Evolutionary conservation across 1,139 yeast genomes (phyloP).

Genomic region (Sugiyamaella japonica): DNA sequence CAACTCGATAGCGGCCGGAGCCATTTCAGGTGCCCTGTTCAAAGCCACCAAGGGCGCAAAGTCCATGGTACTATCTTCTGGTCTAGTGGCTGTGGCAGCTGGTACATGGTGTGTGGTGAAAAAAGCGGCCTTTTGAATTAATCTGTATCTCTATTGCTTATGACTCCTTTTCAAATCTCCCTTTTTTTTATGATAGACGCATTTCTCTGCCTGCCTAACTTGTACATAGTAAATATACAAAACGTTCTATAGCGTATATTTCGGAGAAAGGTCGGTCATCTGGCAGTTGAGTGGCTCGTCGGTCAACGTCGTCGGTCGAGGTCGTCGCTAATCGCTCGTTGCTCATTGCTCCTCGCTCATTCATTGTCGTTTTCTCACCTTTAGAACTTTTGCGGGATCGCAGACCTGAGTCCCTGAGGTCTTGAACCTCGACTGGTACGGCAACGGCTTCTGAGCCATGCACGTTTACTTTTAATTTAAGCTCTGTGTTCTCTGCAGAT

Average conservation of each 20-base stretch:
- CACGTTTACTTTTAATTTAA: background rate
- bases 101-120: conserved; percentile 91
- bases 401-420: background rate
- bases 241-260: background rate
- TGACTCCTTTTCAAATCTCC: background rate
- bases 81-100: conserved; percentile 83
- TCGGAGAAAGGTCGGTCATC: too few species aligned
- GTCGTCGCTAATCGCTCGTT: too few species aligned
- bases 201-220: background rate
- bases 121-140: conserved; percentile 39
- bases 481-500: background rate
- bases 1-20: conserved; percentile 88
- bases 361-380: background rate
- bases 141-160: background rate
- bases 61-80: conserved; percentile 88
- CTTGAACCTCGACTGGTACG: background rate
- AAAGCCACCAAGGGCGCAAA: conserved; percentile 80
- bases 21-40: conserved; percentile 87
- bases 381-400: background rate
- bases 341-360: too few species aligned
- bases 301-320: too few species aligned
- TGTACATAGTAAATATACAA: conserved; percentile 17
- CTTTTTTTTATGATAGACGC: conserved; percentile 2
- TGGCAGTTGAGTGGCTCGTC: too few species aligned
- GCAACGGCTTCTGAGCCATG: background rate